Base-by-base conservation (phyloP, 2,329 filamentous ascomycete genomes). In the Penicillium sp. region DNA sequence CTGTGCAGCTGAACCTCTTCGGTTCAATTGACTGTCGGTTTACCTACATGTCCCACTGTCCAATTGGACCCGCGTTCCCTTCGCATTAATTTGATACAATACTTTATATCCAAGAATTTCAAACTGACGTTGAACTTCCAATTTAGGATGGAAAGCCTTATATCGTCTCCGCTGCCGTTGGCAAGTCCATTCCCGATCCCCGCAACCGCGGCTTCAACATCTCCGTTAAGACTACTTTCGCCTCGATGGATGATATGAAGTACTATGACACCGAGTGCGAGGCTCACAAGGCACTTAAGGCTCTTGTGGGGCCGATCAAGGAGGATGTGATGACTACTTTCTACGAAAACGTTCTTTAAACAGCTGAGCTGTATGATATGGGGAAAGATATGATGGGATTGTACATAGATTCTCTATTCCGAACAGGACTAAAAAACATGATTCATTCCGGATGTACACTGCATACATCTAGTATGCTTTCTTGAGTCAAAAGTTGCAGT, bases 91-190 rank as follows among this genome's bases (percentile, higher is more conserved):
- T 8, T 4, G n/a, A 3, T n/a, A 11, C n/a, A 11, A 39, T 39
- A 39, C 10, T 9, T 39, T 5, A 19, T 39, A 39, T 19, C 2
- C 7, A 11, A 39, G 35, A 39, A 39, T 3, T 5, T 3, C 1
- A 14, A 21, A 22, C 19, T 41, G 13, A 41, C 39, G 14, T 21
- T 55, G 10, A 50, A 21, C 24, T 33, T 47, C 14, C 24, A 26
- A 53, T 45, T 1, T 54, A 91, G 89, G 82, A 89, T 65, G 88
- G 86, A 60, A 86, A 89, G 70, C 86, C 86, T 1, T 91, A 91
- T 71, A 89, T 91, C 62, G 73, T 86, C 45, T 79, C 80, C 56
- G 77, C 84, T 61, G 77, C 73, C n/a, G 86, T 83, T 14, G 83
- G 83, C 31, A 72, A 76, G 22, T 79, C 82, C 9, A 75, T 84